A percentile compares a stretch with the other conserved stretches of the same genome.
Conservation (phyloP, 2,329 filamentous ascomycete species). For the Truncatella angustata region DNA sequence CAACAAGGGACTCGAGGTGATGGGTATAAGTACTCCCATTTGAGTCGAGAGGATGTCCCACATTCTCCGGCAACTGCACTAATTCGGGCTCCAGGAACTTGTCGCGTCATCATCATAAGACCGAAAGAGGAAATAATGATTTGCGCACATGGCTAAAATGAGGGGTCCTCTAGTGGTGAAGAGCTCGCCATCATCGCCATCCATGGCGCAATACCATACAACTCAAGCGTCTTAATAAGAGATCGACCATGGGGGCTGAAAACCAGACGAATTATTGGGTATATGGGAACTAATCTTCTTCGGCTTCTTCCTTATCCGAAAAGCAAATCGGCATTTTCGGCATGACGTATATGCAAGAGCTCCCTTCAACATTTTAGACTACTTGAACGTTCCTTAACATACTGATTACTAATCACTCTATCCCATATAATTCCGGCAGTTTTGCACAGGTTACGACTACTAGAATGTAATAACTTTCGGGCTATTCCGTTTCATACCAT, state of each 20-base stretch:
- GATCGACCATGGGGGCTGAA: neutral
- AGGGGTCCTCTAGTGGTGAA: neutral
- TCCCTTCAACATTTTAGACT: too few relatives aligned
- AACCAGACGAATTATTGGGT: neutral
- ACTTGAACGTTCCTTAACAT: too few relatives aligned
- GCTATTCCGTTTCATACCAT: too few relatives aligned
- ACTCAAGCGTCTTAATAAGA: neutral
- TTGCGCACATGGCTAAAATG: neutral
- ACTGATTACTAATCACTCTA: too few relatives aligned
- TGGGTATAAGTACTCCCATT: neutral
- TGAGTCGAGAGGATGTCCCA: neutral
- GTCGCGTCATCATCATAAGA: neutral
- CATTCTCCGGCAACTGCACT: neutral
- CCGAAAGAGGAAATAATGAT: neutral
- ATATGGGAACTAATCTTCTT: too few relatives aligned
- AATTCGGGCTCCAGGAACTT: neutral
- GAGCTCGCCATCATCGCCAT: slow-evolving; percentile 1
- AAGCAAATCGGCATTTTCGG: neutral
- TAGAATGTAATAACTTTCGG: too few relatives aligned
- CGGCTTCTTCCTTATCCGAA: neutral
- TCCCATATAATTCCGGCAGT: too few relatives aligned
- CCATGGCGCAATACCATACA: neutral
- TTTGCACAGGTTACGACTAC: too few relatives aligned
- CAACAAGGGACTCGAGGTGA: neutral
- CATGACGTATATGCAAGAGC: too few relatives aligned